Base-by-base conservation (phyloP, 1,139 yeast species). In the Yamadazyma spencermartinsiae region DNA sequence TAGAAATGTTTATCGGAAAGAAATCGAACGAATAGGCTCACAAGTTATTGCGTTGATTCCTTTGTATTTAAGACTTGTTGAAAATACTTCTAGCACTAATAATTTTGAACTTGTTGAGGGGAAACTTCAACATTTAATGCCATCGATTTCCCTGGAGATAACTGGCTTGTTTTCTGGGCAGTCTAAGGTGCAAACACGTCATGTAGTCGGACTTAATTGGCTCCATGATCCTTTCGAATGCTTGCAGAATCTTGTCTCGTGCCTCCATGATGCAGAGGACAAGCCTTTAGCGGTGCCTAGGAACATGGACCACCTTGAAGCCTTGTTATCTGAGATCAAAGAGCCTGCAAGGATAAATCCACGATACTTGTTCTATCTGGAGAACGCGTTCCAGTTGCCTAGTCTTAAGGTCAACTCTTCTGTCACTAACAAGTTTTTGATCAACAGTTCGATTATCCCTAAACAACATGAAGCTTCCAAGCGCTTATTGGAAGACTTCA, bases 301-400 rank as follows among this genome's bases (percentile, higher is more conserved):
- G 6, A 14, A 14, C 11, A 13, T 26, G 16, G 11, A 26, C 17
- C 11, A 12, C 17, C 17, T 26, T 4, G 17, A 26, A 14, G 14
- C 4, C 8, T 6, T 9, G 11, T 26, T 26, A 11, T 4, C 8
- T 5, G 5, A 5, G 15, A 12, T 26, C 14, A 11, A 12, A 7
- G 17, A 16, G 20, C 33, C 24, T 8, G 11, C 9, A n/a, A 13
- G 12, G 15, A 4, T 30, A 12, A 10, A 30, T n/a, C 8, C 23
- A 5, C 9, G 16, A 6, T 30, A 18, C 20, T 12, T 30, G 4
- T 12, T 11, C 13, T 30, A 30, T 11, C 17, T n/a, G 16, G 16
- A 30, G 8, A 30, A 30, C 12, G 17, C 18, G 8, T 30, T 30
- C 24, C 23, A 19, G 12, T 19, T 30, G 18, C 33, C 33, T 8